phyloP scores from a whole-genome alignment of 345 rosid species.

The Luvunga scandens region DNA sequence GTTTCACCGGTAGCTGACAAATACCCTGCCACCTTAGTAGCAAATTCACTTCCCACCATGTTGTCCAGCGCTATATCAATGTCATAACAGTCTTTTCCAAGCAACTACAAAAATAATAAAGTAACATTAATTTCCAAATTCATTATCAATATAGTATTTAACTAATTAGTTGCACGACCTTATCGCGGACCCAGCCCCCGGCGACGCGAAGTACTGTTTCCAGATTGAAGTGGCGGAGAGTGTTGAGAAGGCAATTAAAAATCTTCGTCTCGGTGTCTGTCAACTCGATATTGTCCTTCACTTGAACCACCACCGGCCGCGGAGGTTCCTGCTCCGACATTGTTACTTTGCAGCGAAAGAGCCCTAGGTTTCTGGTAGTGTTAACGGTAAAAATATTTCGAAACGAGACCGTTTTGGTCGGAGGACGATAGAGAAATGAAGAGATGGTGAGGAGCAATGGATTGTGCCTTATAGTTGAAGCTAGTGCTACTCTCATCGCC shows the following conservation, averaged over 20 bases:
- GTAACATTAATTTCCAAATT: no score
- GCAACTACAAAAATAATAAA: constrained; percentile 48
- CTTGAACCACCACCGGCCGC: constrained; percentile 23
- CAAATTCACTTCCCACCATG: constrained; percentile 82
- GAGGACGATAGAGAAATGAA: constrained; percentile 8
- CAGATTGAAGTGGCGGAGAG: constrained; percentile 61
- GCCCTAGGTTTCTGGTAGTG: not conserved
- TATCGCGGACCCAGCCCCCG: constrained; percentile 99
- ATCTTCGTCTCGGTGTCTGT: constrained; percentile 62
- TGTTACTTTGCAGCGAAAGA: constrained; percentile 28
- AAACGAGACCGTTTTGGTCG: constrained; percentile 12
- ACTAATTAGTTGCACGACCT: constrained; percentile 38
- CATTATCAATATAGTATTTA: no score
- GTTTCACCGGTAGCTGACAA: constrained; percentile 58
- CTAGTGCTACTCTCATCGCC: constrained; percentile 9
- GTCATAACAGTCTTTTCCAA: constrained; percentile 85
- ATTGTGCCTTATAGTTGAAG: constrained; percentile 31
- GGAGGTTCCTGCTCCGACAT: constrained; percentile 1
- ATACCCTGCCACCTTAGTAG: constrained; percentile 66
- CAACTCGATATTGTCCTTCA: constrained; percentile 60
- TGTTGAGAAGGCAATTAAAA: constrained; percentile 66
- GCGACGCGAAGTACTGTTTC: constrained; percentile 87
- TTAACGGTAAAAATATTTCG: constrained; percentile 5
- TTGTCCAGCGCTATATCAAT: constrained; percentile 87
- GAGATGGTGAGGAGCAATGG: constrained; percentile 26